Base-by-base conservation (phyloP, 2,329 filamentous ascomycete genomes). In the Didymella exigua region DNA sequence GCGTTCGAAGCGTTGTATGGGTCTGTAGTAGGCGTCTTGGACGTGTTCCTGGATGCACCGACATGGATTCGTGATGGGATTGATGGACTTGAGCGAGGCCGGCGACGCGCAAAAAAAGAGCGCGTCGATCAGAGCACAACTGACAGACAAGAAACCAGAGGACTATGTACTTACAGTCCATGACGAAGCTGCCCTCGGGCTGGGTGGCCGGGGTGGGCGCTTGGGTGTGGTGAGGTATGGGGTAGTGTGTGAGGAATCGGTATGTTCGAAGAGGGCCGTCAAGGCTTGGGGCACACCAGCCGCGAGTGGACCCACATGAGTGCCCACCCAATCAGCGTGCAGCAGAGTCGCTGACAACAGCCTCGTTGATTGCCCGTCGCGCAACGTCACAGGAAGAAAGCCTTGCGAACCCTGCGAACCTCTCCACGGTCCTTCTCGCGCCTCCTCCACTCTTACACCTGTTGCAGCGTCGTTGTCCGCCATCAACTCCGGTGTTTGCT, bases 91-190 rank as follows among this genome's bases (percentile, higher is more conserved):
- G 66, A 61, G 63, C 68, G 63, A 67, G 62, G 64, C 60, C 62
- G 58, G 62, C 56, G 47, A 54, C 54, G 49, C 56, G 49, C 60
- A 52, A 57, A 47, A 56, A 30, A 38, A 51, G 45, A 55, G 61
- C 60, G 49, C 49, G 63, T 58, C 54, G 60, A 63, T 51, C 33
- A 40, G 43, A 18, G 48, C 30, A 11, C 14, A 19, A 21, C 24
- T 30, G 44, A 54, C 34, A 40, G 69, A 61, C 68, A 67, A 59
- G 57, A 63, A 55, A 65, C 61, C 68, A 68, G 65, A 75, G 69
- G 67, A 38, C 68, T 65, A 60, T 23, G 65, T 67, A 84, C 82
- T 83, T 76, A 85, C 84, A 81, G 78, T 84, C 82, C 83, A 86
- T 85, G 77, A 72, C 77, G 76, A 75, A 77, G 76, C 78, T 76